Evolutionary conservation across 2,329 filamentous ascomycete genomes (phyloP).

Genomic region (Fusarium verticillioides): DNA sequence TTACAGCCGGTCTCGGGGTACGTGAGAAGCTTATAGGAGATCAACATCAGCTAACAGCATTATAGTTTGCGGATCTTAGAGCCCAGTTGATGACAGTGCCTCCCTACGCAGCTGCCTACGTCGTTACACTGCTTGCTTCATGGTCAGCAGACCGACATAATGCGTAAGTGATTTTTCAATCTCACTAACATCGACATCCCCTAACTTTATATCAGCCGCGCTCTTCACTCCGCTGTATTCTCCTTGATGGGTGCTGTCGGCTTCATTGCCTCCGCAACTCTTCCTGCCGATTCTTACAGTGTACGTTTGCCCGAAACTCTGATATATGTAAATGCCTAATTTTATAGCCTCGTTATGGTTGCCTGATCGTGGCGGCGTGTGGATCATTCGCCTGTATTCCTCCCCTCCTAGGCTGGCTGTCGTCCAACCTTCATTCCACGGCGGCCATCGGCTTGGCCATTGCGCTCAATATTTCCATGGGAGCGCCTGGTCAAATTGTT

Average conservation of each 20-base stretch:
- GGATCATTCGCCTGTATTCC: constrained; percentile 75
- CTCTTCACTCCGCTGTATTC: constrained; percentile 53
- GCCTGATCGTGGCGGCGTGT: constrained; percentile 71
- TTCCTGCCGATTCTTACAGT: constrained; percentile 66
- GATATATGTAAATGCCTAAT: not conserved
- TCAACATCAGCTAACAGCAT: not conserved
- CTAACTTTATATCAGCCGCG: constrained; percentile 41
- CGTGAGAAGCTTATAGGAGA: constrained; percentile 10
- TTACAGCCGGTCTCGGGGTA: constrained; percentile 60
- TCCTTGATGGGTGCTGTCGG: constrained; percentile 58
- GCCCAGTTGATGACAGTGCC: constrained; percentile 73
- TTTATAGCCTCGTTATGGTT: constrained; percentile 65
- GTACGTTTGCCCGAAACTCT: not conserved
- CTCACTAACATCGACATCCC: accelerated
- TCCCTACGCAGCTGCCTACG: constrained; percentile 68
- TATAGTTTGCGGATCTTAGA: constrained; percentile 49
- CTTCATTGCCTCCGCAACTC: constrained; percentile 69
- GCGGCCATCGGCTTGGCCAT: constrained; percentile 72
- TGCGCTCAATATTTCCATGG: constrained; percentile 72
- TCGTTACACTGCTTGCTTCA: constrained; percentile 51
- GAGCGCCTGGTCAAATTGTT: constrained; percentile 74
- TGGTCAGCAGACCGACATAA: constrained; percentile 71
- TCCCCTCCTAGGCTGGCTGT: constrained; percentile 72
- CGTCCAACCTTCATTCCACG: constrained; percentile 72
- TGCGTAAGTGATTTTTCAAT: constrained; percentile 40